These are phyloP conservation scores for Apocynum venetum DNA, from an alignment of 257 asterid species.

Conservation along the genomic window DNA sequence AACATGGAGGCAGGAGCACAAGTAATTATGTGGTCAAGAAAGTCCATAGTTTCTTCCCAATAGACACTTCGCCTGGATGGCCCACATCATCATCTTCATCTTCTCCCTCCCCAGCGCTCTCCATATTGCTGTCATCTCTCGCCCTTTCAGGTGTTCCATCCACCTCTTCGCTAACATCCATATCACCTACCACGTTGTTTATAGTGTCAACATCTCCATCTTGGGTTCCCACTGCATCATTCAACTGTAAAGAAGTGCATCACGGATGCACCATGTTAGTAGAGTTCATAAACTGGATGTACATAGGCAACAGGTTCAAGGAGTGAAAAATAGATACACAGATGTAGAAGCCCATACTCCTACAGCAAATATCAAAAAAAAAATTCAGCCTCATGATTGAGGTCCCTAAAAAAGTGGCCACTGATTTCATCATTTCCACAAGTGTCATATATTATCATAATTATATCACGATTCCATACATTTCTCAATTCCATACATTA, in stretches of 20 bases:
- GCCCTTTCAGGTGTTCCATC: constrained; percentile 42
- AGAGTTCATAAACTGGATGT: background rate
- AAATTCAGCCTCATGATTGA: background rate
- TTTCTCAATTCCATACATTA: no score
- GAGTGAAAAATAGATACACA: background rate
- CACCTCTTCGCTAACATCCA: constrained; percentile 54
- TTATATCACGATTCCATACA: background rate
- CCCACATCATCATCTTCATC: constrained; percentile 59
- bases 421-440: background rate
- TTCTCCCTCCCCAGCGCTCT: constrained; percentile 32
- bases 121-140: constrained; percentile 31
- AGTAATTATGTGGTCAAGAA: constrained; percentile 64
- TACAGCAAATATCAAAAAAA: background rate
- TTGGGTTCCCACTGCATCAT: constrained; percentile 34
- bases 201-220: constrained; percentile 27
- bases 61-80: constrained; percentile 87
- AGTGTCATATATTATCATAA: background rate
- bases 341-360: background rate
- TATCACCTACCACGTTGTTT: constrained; percentile 29
- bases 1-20: background rate
- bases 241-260: constrained; percentile 36
- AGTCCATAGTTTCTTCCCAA: constrained; percentile 92
- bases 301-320: background rate
- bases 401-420: background rate
- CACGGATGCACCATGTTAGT: constrained; percentile 12